Evolutionary conservation across 768 basidiomycete species (phyloP).

Genomic region (Macrolepiota dolichaula): DNA sequence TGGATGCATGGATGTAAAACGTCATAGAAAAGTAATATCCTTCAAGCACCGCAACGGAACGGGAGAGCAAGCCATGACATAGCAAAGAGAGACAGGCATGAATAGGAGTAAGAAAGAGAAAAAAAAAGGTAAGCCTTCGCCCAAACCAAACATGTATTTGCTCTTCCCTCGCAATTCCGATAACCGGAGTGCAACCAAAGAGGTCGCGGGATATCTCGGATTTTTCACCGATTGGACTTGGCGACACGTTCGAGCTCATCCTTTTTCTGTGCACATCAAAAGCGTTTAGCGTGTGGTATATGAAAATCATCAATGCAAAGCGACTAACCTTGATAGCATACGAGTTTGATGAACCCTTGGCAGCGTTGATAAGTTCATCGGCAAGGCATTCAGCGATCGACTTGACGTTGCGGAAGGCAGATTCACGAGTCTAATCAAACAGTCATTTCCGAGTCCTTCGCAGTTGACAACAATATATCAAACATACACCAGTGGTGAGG

Average conservation of each 20-base stretch:
- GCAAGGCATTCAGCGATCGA: constrained; percentile 98
- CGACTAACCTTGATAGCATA: constrained; percentile 93
- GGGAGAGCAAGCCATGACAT: constrained; percentile 1
- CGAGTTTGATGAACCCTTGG: constrained; percentile 99
- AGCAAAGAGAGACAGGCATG: constrained; percentile 1
- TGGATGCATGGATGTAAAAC: not conserved
- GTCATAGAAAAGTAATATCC: not conserved
- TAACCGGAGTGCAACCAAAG: constrained; percentile 13
- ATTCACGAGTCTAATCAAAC: constrained; percentile 84
- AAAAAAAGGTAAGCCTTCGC: constrained; percentile 3
- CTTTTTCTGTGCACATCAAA: constrained; percentile 76
- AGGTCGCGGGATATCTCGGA: not conserved
- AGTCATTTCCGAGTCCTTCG: not conserved
- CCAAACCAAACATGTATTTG: constrained; percentile 17
- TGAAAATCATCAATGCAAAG: not conserved
- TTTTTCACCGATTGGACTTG: constrained; percentile 96
- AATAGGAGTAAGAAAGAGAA: not conserved
- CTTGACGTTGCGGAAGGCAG: constrained; percentile 99
- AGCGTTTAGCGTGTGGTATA: constrained; percentile 3
- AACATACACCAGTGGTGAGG: constrained; percentile 92
- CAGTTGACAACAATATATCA: not conserved
- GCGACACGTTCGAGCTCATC: constrained; percentile 99
- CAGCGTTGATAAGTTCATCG: constrained; percentile 99
- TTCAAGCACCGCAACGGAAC: not conserved
- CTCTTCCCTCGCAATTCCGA: not conserved